Evolutionary conservation across 495 filamentous ascomycete genomes (phyloP).

Genomic region (Penicillium desertorum): DNA sequence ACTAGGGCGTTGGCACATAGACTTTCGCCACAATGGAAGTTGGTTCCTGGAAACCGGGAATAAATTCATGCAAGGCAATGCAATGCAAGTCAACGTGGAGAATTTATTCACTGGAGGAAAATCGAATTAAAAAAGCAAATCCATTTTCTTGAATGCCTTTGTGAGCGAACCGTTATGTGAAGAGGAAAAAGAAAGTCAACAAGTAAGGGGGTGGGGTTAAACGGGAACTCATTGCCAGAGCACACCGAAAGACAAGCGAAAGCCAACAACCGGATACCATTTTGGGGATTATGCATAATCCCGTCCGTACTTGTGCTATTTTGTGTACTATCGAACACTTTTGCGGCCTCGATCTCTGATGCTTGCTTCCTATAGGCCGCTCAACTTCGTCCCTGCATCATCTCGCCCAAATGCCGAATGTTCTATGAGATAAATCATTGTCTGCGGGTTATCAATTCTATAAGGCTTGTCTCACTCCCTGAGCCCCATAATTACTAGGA

Average conservation of each 20-base stretch:
- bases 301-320: neutral
- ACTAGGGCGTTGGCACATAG: conserved; percentile 16
- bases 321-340: conserved; percentile 9
- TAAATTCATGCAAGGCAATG: conserved; percentile 27
- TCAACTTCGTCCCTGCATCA: conserved; percentile 7
- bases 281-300: conserved; percentile 6
- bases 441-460: conserved; percentile 2
- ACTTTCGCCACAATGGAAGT: conserved; percentile 15
- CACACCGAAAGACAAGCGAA: conserved; percentile 6
- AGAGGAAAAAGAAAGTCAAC: conserved; percentile 8
- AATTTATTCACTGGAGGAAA: conserved; percentile 1
- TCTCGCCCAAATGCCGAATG: conserved; percentile 1
- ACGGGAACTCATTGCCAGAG: neutral
- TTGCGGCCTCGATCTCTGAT: neutral
- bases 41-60: conserved; percentile 24
- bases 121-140: neutral
- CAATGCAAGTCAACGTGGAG: conserved; percentile 27
- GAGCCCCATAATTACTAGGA: neutral
- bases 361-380: conserved; percentile 3
- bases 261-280: neutral
- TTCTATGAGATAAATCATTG: conserved; percentile 10
- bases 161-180: conserved; percentile 9
- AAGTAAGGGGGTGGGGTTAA: conserved; percentile 12
- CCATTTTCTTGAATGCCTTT: neutral
- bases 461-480: neutral